phyloP scores from a whole-genome alignment of 1,139 yeast genomes.

The Sugiyamaella japonica region DNA sequence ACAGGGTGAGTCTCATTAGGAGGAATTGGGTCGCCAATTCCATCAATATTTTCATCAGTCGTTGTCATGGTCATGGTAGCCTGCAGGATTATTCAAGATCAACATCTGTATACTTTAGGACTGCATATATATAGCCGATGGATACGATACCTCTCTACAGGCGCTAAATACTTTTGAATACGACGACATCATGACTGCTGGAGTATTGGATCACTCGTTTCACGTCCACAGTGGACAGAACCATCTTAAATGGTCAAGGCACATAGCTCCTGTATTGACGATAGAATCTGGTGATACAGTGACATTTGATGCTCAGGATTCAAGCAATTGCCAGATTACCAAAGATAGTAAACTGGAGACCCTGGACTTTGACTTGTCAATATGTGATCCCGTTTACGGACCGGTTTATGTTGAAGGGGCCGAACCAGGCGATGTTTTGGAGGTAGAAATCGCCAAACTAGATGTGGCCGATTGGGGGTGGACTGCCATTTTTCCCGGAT shows the following conservation, averaged over 20 bases:
- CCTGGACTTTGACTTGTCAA: constrained; percentile 18
- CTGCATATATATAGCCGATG: background rate
- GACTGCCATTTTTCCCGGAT: constrained; percentile 24
- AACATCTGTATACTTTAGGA: background rate
- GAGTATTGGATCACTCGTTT: constrained; percentile 11
- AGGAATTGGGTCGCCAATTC: constrained; percentile 83
- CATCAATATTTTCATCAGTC: constrained; percentile 29
- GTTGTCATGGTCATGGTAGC: background rate
- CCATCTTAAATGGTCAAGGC: constrained; percentile 22
- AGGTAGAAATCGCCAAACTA: constrained; percentile 22
- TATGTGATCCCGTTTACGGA: constrained; percentile 24
- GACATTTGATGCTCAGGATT: constrained; percentile 21
- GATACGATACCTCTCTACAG: background rate
- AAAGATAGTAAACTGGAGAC: constrained; percentile 17
- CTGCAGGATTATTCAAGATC: background rate
- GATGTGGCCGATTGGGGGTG: constrained; percentile 25
- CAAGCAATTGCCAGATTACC: constrained; percentile 22
- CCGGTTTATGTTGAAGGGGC: constrained; percentile 24
- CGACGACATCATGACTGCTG: background rate
- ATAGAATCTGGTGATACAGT: constrained; percentile 21
- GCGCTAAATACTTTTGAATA: background rate
- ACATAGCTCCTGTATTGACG: constrained; percentile 19
- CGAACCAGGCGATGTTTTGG: constrained; percentile 24
- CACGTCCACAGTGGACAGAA: constrained; percentile 22
- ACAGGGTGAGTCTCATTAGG: constrained; percentile 89